A percentile compares a stretch with the other conserved stretches of the same genome.
Evolutionary conservation across 306 rosid genomes (phyloP).

Genomic region (apple (Malus domestica)): DNA sequence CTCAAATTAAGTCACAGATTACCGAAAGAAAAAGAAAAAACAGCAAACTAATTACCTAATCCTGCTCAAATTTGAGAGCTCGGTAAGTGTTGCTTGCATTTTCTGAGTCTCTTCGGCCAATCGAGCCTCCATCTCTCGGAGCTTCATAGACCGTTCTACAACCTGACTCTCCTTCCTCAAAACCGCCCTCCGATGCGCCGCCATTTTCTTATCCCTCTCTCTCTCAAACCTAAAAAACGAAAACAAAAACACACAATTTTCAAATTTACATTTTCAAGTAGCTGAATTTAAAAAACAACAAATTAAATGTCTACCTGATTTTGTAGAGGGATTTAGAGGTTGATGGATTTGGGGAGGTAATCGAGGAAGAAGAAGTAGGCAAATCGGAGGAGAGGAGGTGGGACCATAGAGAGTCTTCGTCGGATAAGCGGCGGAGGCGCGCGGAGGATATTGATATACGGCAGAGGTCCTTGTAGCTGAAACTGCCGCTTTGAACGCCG

Average conservation of each 20-base stretch:
- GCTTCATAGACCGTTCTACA: conserved; percentile 47
- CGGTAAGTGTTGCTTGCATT: conserved; percentile 28
- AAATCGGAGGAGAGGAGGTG: conserved; percentile 55
- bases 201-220: conserved; percentile 46
- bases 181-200: conserved; percentile 45
- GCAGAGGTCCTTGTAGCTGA: conserved; percentile 61
- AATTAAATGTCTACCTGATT: conserved; percentile 23
- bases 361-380: conserved; percentile 12
- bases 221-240: conserved; percentile 49
- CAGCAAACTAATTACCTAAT: conserved; percentile 38
- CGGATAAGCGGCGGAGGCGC: conserved; percentile 52
- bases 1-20: not conserved
- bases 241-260: not conserved
- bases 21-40: not conserved
- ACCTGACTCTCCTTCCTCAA: conserved; percentile 69
- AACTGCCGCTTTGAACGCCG: conserved; percentile 30
- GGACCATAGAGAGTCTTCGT: conserved; percentile 51
- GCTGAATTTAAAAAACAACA: not conserved
- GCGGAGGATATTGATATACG: conserved; percentile 57
- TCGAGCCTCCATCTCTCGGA: conserved; percentile 30
- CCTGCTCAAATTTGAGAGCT: conserved; percentile 45
- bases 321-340: conserved; percentile 48
- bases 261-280: not conserved
- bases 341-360: conserved; percentile 2
- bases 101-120: conserved; percentile 33